Base-by-base conservation (phyloP, 192 early-diverging fungal genomes). In the Backusella mclennaniae region DNA sequence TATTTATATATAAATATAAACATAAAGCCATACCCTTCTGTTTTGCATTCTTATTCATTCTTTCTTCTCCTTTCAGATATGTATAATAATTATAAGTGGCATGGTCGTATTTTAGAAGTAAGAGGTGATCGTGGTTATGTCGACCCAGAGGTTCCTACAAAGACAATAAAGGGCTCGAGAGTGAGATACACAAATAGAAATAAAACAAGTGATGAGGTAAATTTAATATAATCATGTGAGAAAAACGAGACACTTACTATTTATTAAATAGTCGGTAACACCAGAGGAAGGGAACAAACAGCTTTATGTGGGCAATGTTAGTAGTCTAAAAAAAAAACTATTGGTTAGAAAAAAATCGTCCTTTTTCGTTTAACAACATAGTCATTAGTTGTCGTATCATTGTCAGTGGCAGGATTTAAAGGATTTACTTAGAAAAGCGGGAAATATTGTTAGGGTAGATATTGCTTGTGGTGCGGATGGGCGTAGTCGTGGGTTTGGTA, bases 341-440 rank as follows among this genome's bases (percentile, higher is more conserved):
- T 33, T 33, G 33, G 33, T 33, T 33, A 33, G 67, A 14, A 29
- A 29, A 12, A 7, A 6, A 5, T 6, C 19, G 17, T 42, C 59
- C 14, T 21, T 42, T 15, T 67, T 76, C 4, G 59, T 31, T 0
- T 63, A 44, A 66, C 35, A 52, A 36, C 76, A 31, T 75, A 46
- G 73, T 33, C 9, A 73, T 73, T 49, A 88, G 87, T 83, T 95
- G 23, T 90, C 92, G 14, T 94, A 91, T 76, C 87, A 85, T 69
- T 89, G 90, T 53, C 90, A 93, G 71, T 94, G 93, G 94, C 91
- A 93, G 72, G 94, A 95, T 71, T 82, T 95, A 33, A 95, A 95
- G 83, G 92, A 94, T 79, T 84, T 92, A 41, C 94, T 95, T 80
- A 86, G 90, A 33, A 84, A 88, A 73, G 84, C 87, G 35, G 93